Base-by-base conservation (phyloP, 177 flowering plant genomes). In the Vitis hybrid region DNA sequence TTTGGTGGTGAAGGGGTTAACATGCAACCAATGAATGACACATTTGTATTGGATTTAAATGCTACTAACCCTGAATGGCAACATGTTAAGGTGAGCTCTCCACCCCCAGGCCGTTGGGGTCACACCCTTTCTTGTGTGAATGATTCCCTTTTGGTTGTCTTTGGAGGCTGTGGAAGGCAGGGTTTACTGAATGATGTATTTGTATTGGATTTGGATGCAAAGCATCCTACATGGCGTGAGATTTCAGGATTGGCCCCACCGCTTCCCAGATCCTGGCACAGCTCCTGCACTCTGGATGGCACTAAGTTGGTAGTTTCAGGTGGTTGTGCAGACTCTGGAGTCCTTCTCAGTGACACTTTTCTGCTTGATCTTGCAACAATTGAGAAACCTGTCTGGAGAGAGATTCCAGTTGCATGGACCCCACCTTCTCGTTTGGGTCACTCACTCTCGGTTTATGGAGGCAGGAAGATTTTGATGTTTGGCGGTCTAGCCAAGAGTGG, bases 1-100 rank as follows among this genome's bases (percentile, higher is more conserved):
- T 91, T 93, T 83, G 94, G 98, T 19, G 98, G 98, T 19, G 96
- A 93, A 71, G 98, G 98, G 26, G 92, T 92, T 13, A 92, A 92
- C 62, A 92, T 92, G 97, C 97, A 92, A 67, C 94, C 97, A 13
- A 91, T 93, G 98, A 91, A 93, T 72, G 96, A 93, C 72, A 93
- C 98, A 18, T 91, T 93, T 77, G 94, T 93, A 11, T 73, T 93
- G 80, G 98, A 93, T 70, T 70, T 93, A 45, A 89, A 86, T 76
- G 81, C 93, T 5, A 85, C 80, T 69, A 86, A 77, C 30, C 98
- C 96, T 10, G 98, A 87, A 74, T 91, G 98, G 98, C 83, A 81
- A 62, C 89, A 91, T 75, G 88, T 93, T 51, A 88, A 88, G 57
- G 98, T 93, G 68, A 82, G 93, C 81, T 93, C 96, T 55, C 96